A percentile compares a stretch with the other conserved stretches of the same genome.
These are phyloP conservation scores for Cryptosporidium parvum DNA, from an alignment of 169 alveolate species.

Conservation along the genomic window DNA sequence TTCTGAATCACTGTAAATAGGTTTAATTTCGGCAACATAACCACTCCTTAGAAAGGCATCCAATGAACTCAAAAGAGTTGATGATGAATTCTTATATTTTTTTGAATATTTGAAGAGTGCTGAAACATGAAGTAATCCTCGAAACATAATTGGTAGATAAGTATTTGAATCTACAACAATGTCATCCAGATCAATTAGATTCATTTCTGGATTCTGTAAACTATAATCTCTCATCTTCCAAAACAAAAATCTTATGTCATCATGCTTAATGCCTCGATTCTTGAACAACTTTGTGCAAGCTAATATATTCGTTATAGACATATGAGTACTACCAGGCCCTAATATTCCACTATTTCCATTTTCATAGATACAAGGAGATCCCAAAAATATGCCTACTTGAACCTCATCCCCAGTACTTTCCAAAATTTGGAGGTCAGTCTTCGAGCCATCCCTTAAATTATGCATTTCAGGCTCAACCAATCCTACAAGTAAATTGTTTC, in stretches of 20 bases:
- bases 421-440: not conserved
- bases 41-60: not conserved
- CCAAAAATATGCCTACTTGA: conserved; percentile 36
- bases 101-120: conserved; percentile 17
- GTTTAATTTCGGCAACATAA: conserved; percentile 23
- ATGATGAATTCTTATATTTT: conserved; percentile 7
- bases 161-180: not conserved
- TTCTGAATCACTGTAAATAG: not conserved
- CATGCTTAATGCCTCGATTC: conserved; percentile 8
- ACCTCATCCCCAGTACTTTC: not conserved
- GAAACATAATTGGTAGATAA: conserved; percentile 14
- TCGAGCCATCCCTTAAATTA: not conserved
- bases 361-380: conserved; percentile 32
- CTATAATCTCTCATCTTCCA: conserved; percentile 31
- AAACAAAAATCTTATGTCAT: conserved; percentile 57
- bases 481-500: conserved; percentile 21
- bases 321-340: not conserved
- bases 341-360: not conserved
- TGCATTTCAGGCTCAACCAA: not conserved
- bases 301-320: not conserved
- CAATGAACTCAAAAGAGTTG: not conserved
- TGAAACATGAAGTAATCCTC: conserved; percentile 33
- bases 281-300: conserved; percentile 5
- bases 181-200: not conserved
- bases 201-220: not conserved